Conservation (phyloP, 768 basidiomycete species). For the Rhodotorula kratochvilovae region DNA sequence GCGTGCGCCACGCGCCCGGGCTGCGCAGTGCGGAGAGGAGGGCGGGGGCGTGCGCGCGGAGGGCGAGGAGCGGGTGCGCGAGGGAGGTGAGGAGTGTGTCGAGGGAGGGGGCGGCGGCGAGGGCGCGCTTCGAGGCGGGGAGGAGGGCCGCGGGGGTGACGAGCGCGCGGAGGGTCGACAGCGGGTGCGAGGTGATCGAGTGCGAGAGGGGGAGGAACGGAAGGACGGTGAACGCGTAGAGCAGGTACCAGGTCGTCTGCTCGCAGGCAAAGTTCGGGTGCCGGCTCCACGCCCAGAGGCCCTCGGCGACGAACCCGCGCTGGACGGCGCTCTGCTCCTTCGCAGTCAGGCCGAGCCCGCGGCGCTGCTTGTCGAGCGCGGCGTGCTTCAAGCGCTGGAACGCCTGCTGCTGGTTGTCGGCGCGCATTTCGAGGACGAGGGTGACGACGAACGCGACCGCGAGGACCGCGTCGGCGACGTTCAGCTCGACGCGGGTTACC, state of each 20-base stretch:
- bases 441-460: conserved; percentile 58
- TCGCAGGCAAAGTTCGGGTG: conserved; percentile 94
- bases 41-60: neutral
- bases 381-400: conserved; percentile 63
- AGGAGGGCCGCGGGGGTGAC: neutral
- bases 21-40: conserved; percentile 17
- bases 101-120: conserved; percentile 41
- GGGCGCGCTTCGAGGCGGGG: neutral
- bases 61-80: conserved; percentile 6
- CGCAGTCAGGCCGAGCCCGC: conserved; percentile 58
- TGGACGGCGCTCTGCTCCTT: conserved; percentile 57
- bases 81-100: conserved; percentile 56
- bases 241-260: conserved; percentile 57
- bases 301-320: conserved; percentile 77
- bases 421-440: conserved; percentile 67
- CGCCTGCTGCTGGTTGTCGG: conserved; percentile 82
- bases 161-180: conserved; percentile 10
- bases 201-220: conserved; percentile 26
- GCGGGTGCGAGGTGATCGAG: conserved; percentile 28
- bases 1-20: neutral
- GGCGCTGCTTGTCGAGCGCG: conserved; percentile 56
- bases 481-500: conserved; percentile 57
- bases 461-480: conserved; percentile 62
- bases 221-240: conserved; percentile 26
- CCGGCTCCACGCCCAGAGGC: conserved; percentile 78